Base-by-base conservation (phyloP, 495 filamentous ascomycete genomes). In the Pseudoneurospora amorphoporcata region DNA sequence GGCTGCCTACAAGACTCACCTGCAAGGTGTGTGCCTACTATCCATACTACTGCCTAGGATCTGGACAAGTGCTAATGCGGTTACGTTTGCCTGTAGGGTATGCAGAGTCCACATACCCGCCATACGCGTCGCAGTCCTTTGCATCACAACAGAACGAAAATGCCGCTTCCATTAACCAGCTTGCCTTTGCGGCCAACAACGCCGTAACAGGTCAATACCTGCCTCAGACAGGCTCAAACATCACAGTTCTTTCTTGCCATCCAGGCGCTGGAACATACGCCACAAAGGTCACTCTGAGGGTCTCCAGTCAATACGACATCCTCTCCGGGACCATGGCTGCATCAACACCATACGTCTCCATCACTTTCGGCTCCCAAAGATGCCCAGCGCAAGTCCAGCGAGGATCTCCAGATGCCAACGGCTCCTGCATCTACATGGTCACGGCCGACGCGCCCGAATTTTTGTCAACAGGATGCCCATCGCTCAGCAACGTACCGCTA, bases 351-450 rank as follows among this genome's bases (percentile, higher is more conserved):
- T 84, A 82, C 45, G 87, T 92, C 73, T 89, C 84, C 74, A 81
- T 98, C 35, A 88, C 90, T 40, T 97, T 98, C 78, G 95, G 92
- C 9, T 85, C 87, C 7, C 87, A 90, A 75, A 86, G 88, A 80
- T 90, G 88, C 80, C 83, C 85, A 45, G 90, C 90, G 39, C 83
- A 88, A 19, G 82, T 92, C 9, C 83, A 85, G 35, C 90, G 90
- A 76, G 80, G 91, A 12, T 85, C 87, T 6, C 86, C 86, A 73
- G 86, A 88, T 70, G 86, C 84, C 45, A 84, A 82, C 71, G 84
- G 84, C 23, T 76, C 79, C 47, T 91, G 89, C 79, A 86, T 89
- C 71, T 98, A 96, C 79, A 84, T 84, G n/a, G 80, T 97, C 39
- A 86, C 89, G 23, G 89, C 88, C 5, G 88, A 93, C 45, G 92